Conservation (phyloP, 306 rosid species). For the Medicago lupulina region DNA sequence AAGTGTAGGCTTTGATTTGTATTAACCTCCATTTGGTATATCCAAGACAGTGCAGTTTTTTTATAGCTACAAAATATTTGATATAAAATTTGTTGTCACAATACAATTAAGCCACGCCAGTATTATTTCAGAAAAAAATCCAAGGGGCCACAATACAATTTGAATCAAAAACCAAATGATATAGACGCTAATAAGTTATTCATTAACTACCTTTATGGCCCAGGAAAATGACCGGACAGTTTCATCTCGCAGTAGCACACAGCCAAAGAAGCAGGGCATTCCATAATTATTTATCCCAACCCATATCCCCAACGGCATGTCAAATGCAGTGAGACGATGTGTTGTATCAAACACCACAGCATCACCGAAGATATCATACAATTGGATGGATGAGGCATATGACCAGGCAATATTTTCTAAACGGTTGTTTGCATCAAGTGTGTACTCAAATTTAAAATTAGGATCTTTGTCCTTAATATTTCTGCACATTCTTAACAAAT, state of each 20-base stretch:
- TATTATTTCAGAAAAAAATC: constrained; percentile 31
- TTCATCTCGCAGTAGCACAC: constrained; percentile 87
- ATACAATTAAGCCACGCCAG: constrained; percentile 13
- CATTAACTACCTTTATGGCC: constrained; percentile 82
- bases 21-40: constrained; percentile 8
- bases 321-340: constrained; percentile 87
- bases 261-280: constrained; percentile 98
- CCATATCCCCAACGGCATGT: constrained; percentile 96
- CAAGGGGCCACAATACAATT: constrained; percentile 20
- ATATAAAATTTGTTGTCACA: constrained; percentile 16
- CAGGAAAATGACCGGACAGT: constrained; percentile 79
- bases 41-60: constrained; percentile 7
- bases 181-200: constrained; percentile 20
- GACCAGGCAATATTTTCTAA: constrained; percentile 95
- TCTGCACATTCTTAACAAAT: constrained; percentile 88
- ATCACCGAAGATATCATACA: constrained; percentile 87
- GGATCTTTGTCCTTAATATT: constrained; percentile 88
- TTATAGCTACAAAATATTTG: constrained; percentile 33
- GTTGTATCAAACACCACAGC: constrained; percentile 93
- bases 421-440: constrained; percentile 73
- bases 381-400: constrained; percentile 85
- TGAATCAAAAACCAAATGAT: constrained; percentile 32
- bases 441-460: constrained; percentile 85
- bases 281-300: constrained; percentile 96
- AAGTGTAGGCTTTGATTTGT: constrained; percentile 4